Base-by-base conservation (phyloP, 352 stramenopile species). In the Phytophthora citricola region DNA sequence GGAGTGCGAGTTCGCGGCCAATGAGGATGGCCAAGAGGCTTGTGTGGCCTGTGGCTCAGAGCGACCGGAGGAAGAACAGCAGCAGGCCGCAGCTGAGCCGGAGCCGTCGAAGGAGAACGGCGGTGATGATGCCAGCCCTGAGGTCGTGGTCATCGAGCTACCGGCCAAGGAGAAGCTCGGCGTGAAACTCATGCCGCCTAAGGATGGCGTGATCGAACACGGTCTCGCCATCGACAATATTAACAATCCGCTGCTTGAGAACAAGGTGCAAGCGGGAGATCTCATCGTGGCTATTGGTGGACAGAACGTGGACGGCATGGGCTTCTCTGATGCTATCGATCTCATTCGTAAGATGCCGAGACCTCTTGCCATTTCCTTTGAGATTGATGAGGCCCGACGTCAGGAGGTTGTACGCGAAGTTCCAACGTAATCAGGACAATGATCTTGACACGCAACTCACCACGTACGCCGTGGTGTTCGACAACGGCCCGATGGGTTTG, bases 221-320 rank as follows among this genome's bases (percentile, higher is more conserved):
- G 87, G 87, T n/a, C 49, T 95, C 14, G 82, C 80, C 45, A 94
- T 95, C 46, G 87, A 95, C 55, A 95, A 92, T 60, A 92, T 95
- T 34, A 89, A 95, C 70, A 95, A 95, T 46, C 87, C 85, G 10
- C 58, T 93, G 53, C 65, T 95, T 50, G 84, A 93, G 47, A 84
- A 87, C 68, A 95, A 94, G 61, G 85, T 95, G 24, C 75, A 90
- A 54, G 81, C 85, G 0, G 85, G 87, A 39, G 87, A 95, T 69
- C 57, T 93, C 26, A 95, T 95, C 38, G 87, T 95, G 36, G 87
- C 87, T 22, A 95, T 95, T 66, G 87, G 87, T 47, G 87, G 87
- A 12, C 70, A 87, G 44, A 76, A 79, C 27, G 84, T 94, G 51
- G 79, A 95, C 59, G 76, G 76, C 48, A 91, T 94, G 78, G 85